Conservation (phyloP, 306 rosid genomes). For the Inga laurina region DNA sequence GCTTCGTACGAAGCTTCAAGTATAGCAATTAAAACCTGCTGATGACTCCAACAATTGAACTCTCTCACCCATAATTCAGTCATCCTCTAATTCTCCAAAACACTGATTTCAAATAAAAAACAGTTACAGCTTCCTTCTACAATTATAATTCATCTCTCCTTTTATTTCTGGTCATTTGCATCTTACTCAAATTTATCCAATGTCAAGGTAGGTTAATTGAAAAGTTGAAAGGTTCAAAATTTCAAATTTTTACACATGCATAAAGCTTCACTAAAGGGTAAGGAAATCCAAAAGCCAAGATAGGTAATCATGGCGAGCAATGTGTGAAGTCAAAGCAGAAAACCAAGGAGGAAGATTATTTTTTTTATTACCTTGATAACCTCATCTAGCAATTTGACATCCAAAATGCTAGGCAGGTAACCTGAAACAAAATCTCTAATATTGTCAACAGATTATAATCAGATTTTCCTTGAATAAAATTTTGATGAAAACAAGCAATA, state of each 20-base stretch:
- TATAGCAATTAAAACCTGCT: slow-evolving; percentile 15
- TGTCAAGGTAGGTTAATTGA: background rate
- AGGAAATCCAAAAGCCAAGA: slow-evolving; percentile 28
- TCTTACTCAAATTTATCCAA: background rate
- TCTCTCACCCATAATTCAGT: slow-evolving; percentile 5
- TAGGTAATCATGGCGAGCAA: background rate
- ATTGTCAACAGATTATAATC: slow-evolving; percentile 23
- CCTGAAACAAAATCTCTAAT: slow-evolving; percentile 55
- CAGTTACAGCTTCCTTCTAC: background rate
- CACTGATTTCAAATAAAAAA: background rate
- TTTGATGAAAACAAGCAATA: slow-evolving; percentile 24
- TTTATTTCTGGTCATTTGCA: background rate
- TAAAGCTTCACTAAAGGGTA: slow-evolving; percentile 2
- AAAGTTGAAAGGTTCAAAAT: background rate
- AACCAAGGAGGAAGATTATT: slow-evolving; percentile 7
- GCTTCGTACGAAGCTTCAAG: background rate
- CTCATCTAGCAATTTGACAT: slow-evolving; percentile 85
- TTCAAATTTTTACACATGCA: background rate
- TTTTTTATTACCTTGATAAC: slow-evolving; percentile 76
- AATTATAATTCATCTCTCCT: background rate
- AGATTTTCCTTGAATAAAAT: slow-evolving; percentile 22
- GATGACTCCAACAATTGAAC: slow-evolving; percentile 26
- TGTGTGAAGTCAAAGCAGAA: background rate
- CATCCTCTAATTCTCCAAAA: background rate
- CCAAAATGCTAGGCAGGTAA: slow-evolving; percentile 79